phyloP scores from a whole-genome alignment of 1,284 basidiomycete species.

The Tilletia indica region DNA sequence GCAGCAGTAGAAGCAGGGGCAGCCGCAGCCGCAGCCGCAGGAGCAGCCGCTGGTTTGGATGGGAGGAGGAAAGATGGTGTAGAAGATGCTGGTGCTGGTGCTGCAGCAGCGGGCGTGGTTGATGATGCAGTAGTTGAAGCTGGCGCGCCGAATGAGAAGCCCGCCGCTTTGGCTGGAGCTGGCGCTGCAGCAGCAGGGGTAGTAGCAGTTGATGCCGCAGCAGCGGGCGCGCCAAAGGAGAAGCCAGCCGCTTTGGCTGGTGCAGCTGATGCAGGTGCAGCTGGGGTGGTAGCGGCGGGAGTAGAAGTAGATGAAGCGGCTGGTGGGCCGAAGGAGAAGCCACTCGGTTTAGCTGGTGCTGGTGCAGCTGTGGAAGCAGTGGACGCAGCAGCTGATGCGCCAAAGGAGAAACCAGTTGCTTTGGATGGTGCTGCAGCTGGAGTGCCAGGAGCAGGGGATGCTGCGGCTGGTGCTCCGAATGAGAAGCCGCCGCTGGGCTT shows the following conservation, averaged over 20 bases:
- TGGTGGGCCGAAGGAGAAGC: constrained; percentile 17
- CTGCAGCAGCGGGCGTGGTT: constrained; percentile 24
- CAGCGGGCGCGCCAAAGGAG: constrained; percentile 6
- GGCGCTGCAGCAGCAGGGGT: not conserved
- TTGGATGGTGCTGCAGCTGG: not conserved
- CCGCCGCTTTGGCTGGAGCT: not conserved
- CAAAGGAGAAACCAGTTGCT: not conserved
- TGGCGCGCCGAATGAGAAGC: constrained; percentile 2
- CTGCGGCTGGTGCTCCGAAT: not conserved
- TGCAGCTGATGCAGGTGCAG: constrained; percentile 26
- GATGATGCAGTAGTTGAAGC: not conserved
- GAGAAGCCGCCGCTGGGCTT: not conserved
- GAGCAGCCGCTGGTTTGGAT: constrained; percentile 45
- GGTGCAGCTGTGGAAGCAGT: constrained; percentile 24
- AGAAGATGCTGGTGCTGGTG: constrained; percentile 27
- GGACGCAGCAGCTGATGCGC: not conserved
- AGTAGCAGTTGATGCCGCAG: not conserved
- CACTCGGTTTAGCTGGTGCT: constrained; percentile 24
- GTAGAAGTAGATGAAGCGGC: constrained; percentile 21
- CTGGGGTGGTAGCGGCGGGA: constrained; percentile 29
- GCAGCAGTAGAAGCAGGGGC: constrained; percentile 29
- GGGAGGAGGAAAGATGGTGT: constrained; percentile 24
- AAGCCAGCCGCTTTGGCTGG: constrained; percentile 25
- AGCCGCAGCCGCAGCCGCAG: constrained; percentile 9
- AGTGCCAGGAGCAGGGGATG: not conserved